Conservation (phyloP, 345 rosid genomes). For the Rhodamnia rubescens region DNA sequence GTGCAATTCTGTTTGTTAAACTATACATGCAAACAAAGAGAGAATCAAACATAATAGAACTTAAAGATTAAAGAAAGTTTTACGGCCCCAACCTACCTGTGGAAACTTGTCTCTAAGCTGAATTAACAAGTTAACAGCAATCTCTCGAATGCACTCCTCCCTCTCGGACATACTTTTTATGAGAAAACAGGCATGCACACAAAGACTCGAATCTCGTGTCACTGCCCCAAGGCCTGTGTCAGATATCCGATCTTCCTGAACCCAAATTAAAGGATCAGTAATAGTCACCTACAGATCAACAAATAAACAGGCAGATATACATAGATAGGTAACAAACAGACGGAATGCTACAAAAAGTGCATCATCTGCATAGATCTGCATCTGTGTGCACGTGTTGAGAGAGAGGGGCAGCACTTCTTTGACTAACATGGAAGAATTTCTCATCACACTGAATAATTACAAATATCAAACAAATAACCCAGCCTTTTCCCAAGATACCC, state of each 20-base stretch:
- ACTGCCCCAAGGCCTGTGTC: conserved; percentile 74
- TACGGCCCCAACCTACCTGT: conserved; percentile 45
- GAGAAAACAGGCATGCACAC: conserved; percentile 82
- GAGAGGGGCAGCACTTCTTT: background rate
- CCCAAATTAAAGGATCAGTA: conserved; percentile 11
- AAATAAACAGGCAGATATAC: background rate
- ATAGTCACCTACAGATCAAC: background rate
- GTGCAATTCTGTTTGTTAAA: conserved; percentile 4
- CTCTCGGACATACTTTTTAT: conserved; percentile 93
- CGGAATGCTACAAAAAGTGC: background rate
- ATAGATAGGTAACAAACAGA: background rate
- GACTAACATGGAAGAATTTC: background rate
- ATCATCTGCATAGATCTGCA: background rate
- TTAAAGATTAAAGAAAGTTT: background rate
- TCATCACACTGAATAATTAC: background rate
- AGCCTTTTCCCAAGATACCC: background rate
- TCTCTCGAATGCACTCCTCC: conserved; percentile 87
- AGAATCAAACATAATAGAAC: background rate
- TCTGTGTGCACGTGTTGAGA: background rate
- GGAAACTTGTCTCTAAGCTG: conserved; percentile 96
- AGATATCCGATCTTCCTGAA: conserved; percentile 83
- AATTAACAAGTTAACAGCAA: conserved; percentile 70
- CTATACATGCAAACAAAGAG: conserved; percentile 1
- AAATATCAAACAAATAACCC: background rate
- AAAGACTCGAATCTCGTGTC: conserved; percentile 72